These are phyloP conservation scores for Naganishia vaughanmartiniae DNA, from an alignment of 768 basidiomycete genomes.

Conservation along the genomic window DNA sequence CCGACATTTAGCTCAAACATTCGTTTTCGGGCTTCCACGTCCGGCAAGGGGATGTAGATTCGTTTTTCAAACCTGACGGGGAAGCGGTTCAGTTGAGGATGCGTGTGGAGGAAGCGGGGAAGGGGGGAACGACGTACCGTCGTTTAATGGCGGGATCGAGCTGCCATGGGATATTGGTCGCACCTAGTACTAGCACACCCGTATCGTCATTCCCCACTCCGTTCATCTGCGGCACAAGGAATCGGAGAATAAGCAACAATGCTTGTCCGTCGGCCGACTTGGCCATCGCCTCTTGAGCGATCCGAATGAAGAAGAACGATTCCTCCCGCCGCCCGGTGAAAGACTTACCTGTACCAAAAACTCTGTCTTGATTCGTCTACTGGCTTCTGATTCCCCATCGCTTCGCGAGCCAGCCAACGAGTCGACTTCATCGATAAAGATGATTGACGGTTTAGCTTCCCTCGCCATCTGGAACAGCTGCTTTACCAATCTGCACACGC, in stretches of 20 bases:
- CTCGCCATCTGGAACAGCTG: slow-evolving; percentile 94
- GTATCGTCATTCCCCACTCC: slow-evolving; percentile 97
- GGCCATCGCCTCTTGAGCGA: not conserved
- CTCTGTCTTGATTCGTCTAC: slow-evolving; percentile 95
- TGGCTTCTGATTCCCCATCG: slow-evolving; percentile 95
- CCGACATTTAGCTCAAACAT: slow-evolving; percentile 99
- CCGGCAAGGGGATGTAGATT: slow-evolving; percentile 96
- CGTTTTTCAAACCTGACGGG: slow-evolving; percentile 82
- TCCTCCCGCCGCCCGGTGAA: not conserved
- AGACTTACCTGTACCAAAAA: slow-evolving; percentile 53
- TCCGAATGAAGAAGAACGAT: slow-evolving; percentile 30
- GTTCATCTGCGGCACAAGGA: slow-evolving; percentile 83
- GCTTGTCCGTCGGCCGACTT: too few species aligned
- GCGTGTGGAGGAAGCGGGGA: too few species aligned
- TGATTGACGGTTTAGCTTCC: slow-evolving; percentile 93
- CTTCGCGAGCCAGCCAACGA: slow-evolving; percentile 90
- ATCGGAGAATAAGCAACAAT: slow-evolving; percentile 44
- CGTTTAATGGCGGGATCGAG: slow-evolving; percentile 96
- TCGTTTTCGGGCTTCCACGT: slow-evolving; percentile 79
- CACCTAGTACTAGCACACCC: slow-evolving; percentile 91
- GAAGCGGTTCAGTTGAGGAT: not conserved
- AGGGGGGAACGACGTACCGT: slow-evolving; percentile 56
- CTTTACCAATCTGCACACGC: slow-evolving; percentile 71
- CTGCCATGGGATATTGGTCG: slow-evolving; percentile 98
- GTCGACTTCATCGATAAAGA: slow-evolving; percentile 98